A percentile compares a stretch with the other conserved stretches of the same genome.
phyloP scores from a whole-genome alignment of 345 rosid genomes.

The Sapria himalayana region DNA sequence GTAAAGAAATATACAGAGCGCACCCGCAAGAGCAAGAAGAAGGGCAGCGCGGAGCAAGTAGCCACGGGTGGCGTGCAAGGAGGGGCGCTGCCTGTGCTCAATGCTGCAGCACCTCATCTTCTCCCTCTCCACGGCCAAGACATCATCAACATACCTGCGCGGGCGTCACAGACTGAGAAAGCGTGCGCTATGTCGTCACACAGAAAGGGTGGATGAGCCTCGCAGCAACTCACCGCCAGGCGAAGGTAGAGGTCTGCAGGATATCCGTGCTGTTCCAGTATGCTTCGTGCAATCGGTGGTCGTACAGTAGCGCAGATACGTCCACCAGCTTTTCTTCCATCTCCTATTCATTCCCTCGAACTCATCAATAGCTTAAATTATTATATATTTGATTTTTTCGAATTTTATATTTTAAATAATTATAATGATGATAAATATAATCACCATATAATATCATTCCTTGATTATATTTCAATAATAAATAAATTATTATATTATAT shows the following conservation, averaged over 20 bases:
- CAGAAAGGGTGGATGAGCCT: not conserved
- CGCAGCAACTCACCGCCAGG: constrained; percentile 55
- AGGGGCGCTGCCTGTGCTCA: too few species aligned
- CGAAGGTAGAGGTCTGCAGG: constrained; percentile 74
- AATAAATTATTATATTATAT: not conserved
- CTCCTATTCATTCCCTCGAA: too few species aligned
- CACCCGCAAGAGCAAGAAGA: too few species aligned
- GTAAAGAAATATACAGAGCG: too few species aligned
- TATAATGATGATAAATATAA: too few species aligned
- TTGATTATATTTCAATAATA: constrained; percentile 2
- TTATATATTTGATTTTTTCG: too few species aligned
- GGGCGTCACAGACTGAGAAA: too few species aligned
- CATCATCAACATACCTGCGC: constrained; percentile 65
- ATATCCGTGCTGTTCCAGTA: constrained; percentile 87
- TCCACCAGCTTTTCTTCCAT: constrained; percentile 91
- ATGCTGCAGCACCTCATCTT: constrained; percentile 70
- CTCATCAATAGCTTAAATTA: too few species aligned
- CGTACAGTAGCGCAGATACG: constrained; percentile 71
- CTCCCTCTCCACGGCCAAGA: constrained; percentile 48
- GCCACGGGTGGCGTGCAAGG: too few species aligned
- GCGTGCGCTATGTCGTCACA: not conserved
- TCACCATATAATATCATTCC: too few species aligned
- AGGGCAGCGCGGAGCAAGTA: too few species aligned
- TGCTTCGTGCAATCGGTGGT: constrained; percentile 72
- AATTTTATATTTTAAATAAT: too few species aligned